Base-by-base conservation (phyloP, 345 rosid genomes). In the Syzygium jambos region DNA sequence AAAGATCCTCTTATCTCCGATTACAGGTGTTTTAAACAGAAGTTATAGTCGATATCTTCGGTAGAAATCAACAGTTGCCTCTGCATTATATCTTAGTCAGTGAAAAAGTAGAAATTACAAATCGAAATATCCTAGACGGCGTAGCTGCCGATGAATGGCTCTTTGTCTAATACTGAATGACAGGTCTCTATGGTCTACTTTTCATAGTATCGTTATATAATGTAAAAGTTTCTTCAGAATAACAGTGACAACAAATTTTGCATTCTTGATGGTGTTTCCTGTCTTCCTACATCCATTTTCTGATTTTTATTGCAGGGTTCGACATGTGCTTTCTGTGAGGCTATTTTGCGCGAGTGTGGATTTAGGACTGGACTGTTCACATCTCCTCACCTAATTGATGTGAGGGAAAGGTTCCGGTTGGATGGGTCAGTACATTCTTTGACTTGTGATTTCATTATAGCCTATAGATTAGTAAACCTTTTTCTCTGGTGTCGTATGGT, bases 331-430 rank as follows among this genome's bases (percentile, higher is more conserved):
- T 95, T 97, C 87, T 92, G 91, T 87, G 99, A 95, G 91, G 94
- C 98, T 87, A 95, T 97, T 87, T 91, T 97, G 90, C 94, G 99
- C 85, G 94, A 94, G 84, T 94, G 95, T 91, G 98, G 99, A 86
- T 91, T 95, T 88, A 92, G 90, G 89, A 97, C 98, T 12, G 99
- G 98, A 90, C 85, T 97, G 61, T 97, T 97, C 93, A 97, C 93
- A 78, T 97, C 99, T 56, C 99, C 99, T 56, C 98, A 97, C 91
- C 92, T 97, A 73, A 94, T 97, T 90, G 99, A 97, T 90, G 98
- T 95, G 88, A 92, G 99, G 92, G 99, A 97, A 90, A 93, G 99
- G 92, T 94, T 95, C 84, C 95, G 93, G 29, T 77, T 97, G 84
- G 91, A 95, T 82, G 98, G 99, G 98, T 97, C 88, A 91, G 98